Conservation (phyloP, 768 basidiomycete species). For the Butyriboletus loyo region DNA sequence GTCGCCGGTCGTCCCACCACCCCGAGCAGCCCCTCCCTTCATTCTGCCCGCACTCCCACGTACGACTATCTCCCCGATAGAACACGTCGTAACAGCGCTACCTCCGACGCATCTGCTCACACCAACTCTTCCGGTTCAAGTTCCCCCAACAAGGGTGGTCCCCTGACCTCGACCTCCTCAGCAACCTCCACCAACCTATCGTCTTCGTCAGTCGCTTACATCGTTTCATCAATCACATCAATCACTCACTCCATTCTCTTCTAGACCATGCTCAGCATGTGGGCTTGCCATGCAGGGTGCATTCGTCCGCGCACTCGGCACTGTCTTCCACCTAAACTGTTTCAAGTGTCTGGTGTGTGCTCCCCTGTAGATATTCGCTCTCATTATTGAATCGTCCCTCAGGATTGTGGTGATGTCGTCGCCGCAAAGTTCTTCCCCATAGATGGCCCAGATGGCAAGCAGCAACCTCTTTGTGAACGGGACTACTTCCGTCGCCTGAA, state of each 20-base stretch:
- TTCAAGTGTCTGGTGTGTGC: conserved; percentile 91
- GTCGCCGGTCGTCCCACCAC: conserved; percentile 59
- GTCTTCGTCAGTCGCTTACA: conserved; percentile 50
- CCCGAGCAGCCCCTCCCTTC: conserved; percentile 45
- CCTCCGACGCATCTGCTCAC: conserved; percentile 52
- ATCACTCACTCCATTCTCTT: background rate
- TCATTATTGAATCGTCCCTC: conserved; percentile 8
- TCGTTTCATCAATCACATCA: conserved; percentile 8
- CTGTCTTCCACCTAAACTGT: conserved; percentile 95
- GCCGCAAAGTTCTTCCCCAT: conserved; percentile 99
- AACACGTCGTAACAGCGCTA: conserved; percentile 43
- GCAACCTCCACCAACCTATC: conserved; percentile 50
- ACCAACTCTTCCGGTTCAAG: conserved; percentile 51
- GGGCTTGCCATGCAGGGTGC: conserved; percentile 87
- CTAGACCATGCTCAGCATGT: conserved; percentile 72
- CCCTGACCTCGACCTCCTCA: conserved; percentile 53
- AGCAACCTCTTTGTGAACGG: conserved; percentile 94
- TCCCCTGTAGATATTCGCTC: background rate
- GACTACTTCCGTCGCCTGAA: conserved; percentile 97
- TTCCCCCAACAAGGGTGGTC: conserved; percentile 39
- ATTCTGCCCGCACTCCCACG: conserved; percentile 48
- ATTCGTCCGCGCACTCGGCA: conserved; percentile 91
- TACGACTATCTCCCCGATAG: conserved; percentile 53
- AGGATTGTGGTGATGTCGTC: conserved; percentile 97
- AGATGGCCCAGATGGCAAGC: conserved; percentile 84